Percentiles rank a stretch among this genome's conserved stretches.
Evolutionary conservation across 352 stramenopile genomes (phyloP).

Genomic region (Hyaloperonospora brassicae): DNA sequence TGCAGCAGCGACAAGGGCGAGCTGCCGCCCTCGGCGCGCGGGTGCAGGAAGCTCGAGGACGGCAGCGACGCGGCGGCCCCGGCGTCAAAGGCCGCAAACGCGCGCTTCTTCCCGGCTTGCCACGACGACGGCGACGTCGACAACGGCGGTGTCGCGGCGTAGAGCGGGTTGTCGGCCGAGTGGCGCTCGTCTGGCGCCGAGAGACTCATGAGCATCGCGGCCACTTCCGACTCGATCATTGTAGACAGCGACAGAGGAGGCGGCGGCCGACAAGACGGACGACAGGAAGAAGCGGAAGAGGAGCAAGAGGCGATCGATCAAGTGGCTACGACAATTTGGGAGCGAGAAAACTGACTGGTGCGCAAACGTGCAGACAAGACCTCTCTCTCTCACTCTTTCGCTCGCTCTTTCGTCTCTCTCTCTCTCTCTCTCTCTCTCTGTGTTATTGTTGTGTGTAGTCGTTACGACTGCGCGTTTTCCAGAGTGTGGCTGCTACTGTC

Average conservation of each 20-base stretch:
- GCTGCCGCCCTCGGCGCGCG: conserved; percentile 12
- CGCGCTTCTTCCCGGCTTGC: conserved; percentile 50
- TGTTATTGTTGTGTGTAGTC: background rate
- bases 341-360: background rate
- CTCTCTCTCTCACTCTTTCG: too few species aligned
- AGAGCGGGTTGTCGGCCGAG: conserved; percentile 48
- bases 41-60: conserved; percentile 40
- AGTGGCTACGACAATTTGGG: conserved; percentile 1
- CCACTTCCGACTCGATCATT: conserved; percentile 69
- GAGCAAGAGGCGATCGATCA: conserved; percentile 10
- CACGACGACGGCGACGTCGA: conserved; percentile 36
- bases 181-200: conserved; percentile 68
- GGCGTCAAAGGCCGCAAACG: conserved; percentile 33
- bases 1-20: conserved; percentile 36
- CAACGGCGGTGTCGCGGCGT: conserved; percentile 14
- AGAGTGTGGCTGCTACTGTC: conserved; percentile 15
- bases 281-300: background rate
- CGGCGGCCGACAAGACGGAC: background rate
- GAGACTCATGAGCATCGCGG: conserved; percentile 74
- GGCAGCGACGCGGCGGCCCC: conserved; percentile 44
- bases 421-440: conserved; percentile 2
- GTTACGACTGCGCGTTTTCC: conserved; percentile 25
- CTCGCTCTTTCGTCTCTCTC: too few species aligned
- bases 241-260: background rate
- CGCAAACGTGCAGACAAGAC: too few species aligned